Percentiles rank a stretch among this genome's conserved stretches.
These are phyloP conservation scores for Tubosaeta sp. DNA, from an alignment of 768 basidiomycete species.

Conservation along the genomic window DNA sequence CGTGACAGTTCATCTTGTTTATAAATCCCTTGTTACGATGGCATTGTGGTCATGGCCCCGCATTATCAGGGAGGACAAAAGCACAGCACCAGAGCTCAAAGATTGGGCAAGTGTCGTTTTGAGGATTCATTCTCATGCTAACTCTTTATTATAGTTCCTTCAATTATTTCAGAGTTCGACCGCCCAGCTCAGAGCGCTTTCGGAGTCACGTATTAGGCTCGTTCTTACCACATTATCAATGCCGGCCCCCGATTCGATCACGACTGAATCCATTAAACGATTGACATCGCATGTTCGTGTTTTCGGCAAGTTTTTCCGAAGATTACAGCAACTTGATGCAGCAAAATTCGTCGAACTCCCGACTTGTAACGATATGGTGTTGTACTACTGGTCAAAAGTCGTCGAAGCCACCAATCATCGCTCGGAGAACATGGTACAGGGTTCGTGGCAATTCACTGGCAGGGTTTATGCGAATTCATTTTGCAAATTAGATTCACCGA, in stretches of 20 bases:
- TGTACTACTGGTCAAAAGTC: slow-evolving; percentile 81
- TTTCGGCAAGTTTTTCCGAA: slow-evolving; percentile 79
- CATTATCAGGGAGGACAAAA: slow-evolving; percentile 39
- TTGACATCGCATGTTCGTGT: slow-evolving; percentile 65
- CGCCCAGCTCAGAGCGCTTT: slow-evolving; percentile 51
- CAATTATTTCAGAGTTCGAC: slow-evolving; percentile 59
- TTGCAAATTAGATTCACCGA: slow-evolving; percentile 47
- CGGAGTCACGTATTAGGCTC: slow-evolving; percentile 53
- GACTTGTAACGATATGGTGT: slow-evolving; percentile 58
- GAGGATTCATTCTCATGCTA: background rate
- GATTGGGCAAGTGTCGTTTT: slow-evolving; percentile 45
- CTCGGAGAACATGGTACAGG: slow-evolving; percentile 50
- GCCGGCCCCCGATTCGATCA: slow-evolving; percentile 32
- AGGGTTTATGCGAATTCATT: background rate
- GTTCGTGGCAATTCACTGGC: slow-evolving; percentile 33
- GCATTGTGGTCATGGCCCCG: slow-evolving; percentile 68
- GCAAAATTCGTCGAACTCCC: slow-evolving; percentile 61
- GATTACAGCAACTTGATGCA: slow-evolving; percentile 59
- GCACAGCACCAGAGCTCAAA: slow-evolving; percentile 41
- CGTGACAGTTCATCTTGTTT: slow-evolving; percentile 60
- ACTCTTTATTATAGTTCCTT: slow-evolving; percentile 42
- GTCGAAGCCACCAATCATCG: slow-evolving; percentile 57
- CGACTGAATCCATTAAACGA: slow-evolving; percentile 45
- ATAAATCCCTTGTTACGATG: slow-evolving; percentile 72
- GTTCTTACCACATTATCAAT: slow-evolving; percentile 40